Evolutionary conservation across 352 stramenopile species (phyloP).

Genomic region (Thraustotheca clavata): DNA sequence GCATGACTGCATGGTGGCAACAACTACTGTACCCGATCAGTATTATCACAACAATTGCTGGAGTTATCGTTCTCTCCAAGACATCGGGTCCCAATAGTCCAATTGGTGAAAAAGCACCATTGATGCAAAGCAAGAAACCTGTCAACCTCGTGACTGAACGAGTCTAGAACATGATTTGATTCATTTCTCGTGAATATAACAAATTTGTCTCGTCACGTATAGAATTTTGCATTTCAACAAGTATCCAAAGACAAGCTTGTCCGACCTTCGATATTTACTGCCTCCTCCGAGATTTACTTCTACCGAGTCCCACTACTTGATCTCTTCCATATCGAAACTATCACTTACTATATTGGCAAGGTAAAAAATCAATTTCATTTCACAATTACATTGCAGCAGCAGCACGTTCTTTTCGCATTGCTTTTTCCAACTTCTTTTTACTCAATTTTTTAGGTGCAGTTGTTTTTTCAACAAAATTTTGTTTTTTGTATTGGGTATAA

Average conservation of each 20-base stretch:
- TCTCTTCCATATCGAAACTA: too few species aligned
- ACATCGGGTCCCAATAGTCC: conserved; percentile 36
- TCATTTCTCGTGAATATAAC: not conserved
- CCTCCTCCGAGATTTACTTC: too few species aligned
- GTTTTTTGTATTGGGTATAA: conserved; percentile 77
- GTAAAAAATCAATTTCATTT: not conserved
- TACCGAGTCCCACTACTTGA: too few species aligned
- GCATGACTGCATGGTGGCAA: conserved; percentile 80
- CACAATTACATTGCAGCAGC: conserved; percentile 23
- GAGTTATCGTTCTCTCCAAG: conserved; percentile 75
- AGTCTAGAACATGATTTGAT: too few species aligned
- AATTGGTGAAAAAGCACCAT: conserved; percentile 26
- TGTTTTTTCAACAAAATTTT: conserved; percentile 46
- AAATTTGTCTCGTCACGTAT: not conserved
- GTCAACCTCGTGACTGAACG: conserved; percentile 28
- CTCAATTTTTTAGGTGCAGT: conserved; percentile 23
- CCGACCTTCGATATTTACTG: too few species aligned
- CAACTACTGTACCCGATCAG: conserved; percentile 59
- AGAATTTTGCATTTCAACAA: not conserved
- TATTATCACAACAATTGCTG: conserved; percentile 68
- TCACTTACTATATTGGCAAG: too few species aligned
- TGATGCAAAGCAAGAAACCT: conserved; percentile 23
- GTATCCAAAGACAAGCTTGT: too few species aligned
- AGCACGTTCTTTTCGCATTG: conserved; percentile 28
- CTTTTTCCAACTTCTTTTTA: conserved; percentile 20